Evolutionary conservation across 2,329 filamentous ascomycete genomes (phyloP).

Genomic region (Calonectria fujianensis): DNA sequence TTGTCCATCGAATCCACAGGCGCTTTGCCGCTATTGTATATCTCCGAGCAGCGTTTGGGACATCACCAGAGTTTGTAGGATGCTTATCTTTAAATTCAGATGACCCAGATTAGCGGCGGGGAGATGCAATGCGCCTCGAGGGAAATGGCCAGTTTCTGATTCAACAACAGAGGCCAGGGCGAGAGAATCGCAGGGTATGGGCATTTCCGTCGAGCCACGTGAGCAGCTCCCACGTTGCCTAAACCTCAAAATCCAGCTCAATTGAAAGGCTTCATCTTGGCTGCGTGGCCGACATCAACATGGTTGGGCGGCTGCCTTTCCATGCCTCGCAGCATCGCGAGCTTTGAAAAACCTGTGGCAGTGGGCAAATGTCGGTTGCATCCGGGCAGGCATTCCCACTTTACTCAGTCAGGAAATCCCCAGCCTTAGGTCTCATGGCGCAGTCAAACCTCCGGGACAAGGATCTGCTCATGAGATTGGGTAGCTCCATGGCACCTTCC

Average conservation of each 20-base stretch:
- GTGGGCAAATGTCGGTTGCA: neutral
- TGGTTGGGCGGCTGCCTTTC: neutral
- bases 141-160: neutral
- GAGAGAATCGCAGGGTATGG: neutral
- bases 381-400: neutral
- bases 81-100: slow-evolving; percentile 20
- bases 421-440: neutral
- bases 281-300: neutral
- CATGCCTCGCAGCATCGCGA: neutral
- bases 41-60: no score
- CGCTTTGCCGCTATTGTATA: neutral
- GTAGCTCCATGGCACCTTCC: neutral
- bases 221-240: no score
- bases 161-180: no score
- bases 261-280: neutral
- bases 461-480: neutral
- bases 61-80: neutral
- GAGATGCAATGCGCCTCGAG: neutral
- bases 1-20: neutral
- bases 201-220: neutral
- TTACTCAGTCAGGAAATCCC: neutral
- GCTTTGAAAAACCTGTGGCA: neutral
- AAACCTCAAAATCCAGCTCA: neutral
- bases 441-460: neutral
- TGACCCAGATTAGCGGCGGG: no score